Evolutionary conservation across 23 red algal species (phyloP).

Genomic region (Chondrus crispus): DNA sequence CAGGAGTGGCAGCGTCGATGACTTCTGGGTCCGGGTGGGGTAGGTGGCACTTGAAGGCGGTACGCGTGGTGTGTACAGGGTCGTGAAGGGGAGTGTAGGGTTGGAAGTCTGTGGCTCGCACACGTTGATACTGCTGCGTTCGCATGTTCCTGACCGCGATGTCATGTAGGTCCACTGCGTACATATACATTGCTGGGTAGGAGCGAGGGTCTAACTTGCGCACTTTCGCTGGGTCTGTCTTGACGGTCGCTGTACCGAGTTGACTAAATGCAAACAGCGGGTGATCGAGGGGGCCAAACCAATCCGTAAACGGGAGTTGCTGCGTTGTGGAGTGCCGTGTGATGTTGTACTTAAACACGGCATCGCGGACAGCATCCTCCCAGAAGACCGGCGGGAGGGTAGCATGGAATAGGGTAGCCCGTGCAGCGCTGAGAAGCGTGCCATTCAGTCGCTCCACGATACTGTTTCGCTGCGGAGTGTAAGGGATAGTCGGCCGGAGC

Average conservation of each 20-base stretch:
- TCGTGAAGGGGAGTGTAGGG: neutral
- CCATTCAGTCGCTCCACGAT: neutral
- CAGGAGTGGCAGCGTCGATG: neutral
- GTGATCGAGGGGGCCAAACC: neutral
- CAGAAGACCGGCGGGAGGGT: neutral
- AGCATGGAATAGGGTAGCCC: neutral
- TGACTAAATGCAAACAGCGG: neutral
- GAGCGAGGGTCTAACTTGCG: neutral
- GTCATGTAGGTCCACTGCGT: neutral
- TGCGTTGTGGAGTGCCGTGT: neutral
- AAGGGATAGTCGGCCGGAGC: neutral
- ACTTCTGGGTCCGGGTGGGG: too few species aligned
- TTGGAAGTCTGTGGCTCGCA: slow-evolving; percentile 17
- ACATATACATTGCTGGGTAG: neutral
- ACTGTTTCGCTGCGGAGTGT: neutral
- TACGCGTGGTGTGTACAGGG: too few species aligned
- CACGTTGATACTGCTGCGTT: neutral
- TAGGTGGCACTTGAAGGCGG: too few species aligned
- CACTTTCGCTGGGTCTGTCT: neutral
- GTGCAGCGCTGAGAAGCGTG: neutral
- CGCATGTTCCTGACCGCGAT: neutral
- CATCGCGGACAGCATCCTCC: neutral
- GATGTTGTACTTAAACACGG: neutral
- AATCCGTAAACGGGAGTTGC: neutral
- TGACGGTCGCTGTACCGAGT: neutral